A percentile compares a stretch with the other conserved stretches of the same genome.
phyloP scores from a whole-genome alignment of 768 basidiomycete genomes.

The Leccinum olivaceopallidum region DNA sequence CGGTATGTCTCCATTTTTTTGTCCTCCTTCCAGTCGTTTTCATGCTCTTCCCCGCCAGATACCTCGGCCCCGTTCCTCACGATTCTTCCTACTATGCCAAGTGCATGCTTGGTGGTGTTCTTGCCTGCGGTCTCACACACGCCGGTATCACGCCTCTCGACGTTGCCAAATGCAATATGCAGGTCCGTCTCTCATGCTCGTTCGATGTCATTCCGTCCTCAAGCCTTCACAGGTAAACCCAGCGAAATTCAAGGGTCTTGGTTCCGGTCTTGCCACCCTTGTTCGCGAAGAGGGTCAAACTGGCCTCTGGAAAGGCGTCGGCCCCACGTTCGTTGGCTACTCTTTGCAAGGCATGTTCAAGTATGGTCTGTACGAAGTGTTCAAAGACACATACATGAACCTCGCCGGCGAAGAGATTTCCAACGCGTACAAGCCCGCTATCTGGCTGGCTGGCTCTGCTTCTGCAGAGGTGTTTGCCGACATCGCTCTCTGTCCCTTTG shows the following conservation, averaged over 20 bases:
- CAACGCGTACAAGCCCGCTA: conserved; percentile 79
- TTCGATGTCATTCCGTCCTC: no score
- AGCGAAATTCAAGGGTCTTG: conserved; percentile 67
- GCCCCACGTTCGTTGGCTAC: conserved; percentile 91
- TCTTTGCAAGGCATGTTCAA: conserved; percentile 97
- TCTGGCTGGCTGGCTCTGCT: conserved; percentile 93
- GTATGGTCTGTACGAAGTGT: conserved; percentile 95
- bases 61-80: conserved; percentile 14
- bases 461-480: conserved; percentile 96
- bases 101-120: conserved; percentile 13
- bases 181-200: background rate
- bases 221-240: conserved; percentile 60
- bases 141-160: conserved; percentile 12
- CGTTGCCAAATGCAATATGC: conserved; percentile 13
- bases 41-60: conserved; percentile 1
- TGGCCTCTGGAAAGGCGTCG: conserved; percentile 93
- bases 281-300: conserved; percentile 76
- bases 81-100: conserved; percentile 14
- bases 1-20: background rate
- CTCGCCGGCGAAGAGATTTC: conserved; percentile 80
- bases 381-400: conserved; percentile 94
- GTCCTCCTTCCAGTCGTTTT: background rate
- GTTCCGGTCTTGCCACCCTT: conserved; percentile 60
- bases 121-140: conserved; percentile 10
- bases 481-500: conserved; percentile 91